These are phyloP conservation scores for Calonectria multiphialidica DNA, from an alignment of 2,329 filamentous ascomycete species.

Conservation along the genomic window DNA sequence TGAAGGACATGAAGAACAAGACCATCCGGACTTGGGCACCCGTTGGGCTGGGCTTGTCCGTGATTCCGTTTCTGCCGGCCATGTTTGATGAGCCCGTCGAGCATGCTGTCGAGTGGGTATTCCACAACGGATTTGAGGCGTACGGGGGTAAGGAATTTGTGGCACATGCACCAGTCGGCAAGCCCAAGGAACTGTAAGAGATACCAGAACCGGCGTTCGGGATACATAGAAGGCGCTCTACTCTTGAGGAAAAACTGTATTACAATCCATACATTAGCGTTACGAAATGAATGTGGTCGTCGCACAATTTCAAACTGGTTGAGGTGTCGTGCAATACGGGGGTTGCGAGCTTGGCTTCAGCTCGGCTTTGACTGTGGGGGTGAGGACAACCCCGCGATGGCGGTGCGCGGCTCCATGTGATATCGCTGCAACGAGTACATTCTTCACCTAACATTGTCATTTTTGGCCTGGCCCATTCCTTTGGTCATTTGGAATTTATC, in stretches of 20 bases:
- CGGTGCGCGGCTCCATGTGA: constrained; percentile 3
- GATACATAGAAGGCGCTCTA: constrained; percentile 35
- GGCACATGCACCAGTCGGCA: constrained; percentile 65
- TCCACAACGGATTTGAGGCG: constrained; percentile 83
- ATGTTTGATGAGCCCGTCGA: constrained; percentile 95
- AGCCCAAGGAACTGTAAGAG: constrained; percentile 58
- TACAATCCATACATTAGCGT: neutral
- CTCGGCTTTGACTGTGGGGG: neutral
- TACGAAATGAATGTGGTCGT: neutral
- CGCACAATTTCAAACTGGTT: neutral
- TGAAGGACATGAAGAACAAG: constrained; percentile 85
- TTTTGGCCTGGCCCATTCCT: neutral
- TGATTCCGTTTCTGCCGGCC: constrained; percentile 86
- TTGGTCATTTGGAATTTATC: neutral
- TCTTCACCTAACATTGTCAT: neutral
- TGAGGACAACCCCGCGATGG: constrained; percentile 14
- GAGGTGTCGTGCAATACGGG: neutral
- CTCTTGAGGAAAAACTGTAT: constrained; percentile 30
- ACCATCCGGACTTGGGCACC: constrained; percentile 86
- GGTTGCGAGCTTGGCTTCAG: neutral
- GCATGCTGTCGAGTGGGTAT: constrained; percentile 88
- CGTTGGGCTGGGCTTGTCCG: constrained; percentile 83
- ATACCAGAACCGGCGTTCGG: constrained; percentile 29
- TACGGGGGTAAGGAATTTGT: constrained; percentile 74
- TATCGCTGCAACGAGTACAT: neutral